Percentiles rank a stretch among this genome's conserved stretches.
Evolutionary conservation across 2,329 filamentous ascomycete genomes (phyloP).

Genomic region (Xylariaceae sp.): DNA sequence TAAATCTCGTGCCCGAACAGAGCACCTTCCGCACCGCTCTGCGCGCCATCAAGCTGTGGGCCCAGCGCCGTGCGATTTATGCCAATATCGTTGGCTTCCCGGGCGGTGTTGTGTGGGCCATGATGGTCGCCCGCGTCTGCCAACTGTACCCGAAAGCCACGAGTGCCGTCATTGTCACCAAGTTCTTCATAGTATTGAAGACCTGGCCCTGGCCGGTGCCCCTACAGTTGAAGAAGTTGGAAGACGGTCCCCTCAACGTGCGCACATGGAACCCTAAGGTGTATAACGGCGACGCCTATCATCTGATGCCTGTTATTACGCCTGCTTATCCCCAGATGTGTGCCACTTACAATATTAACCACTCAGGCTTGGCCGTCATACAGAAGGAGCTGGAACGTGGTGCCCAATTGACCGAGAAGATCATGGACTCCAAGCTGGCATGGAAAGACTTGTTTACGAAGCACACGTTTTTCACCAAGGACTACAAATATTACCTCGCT

Average conservation of each 20-base stretch:
- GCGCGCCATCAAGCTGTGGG: slow-evolving; percentile 94
- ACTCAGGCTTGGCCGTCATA: slow-evolving; percentile 81
- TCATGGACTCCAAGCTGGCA: slow-evolving; percentile 68
- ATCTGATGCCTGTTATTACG: slow-evolving; percentile 97
- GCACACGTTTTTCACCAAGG: slow-evolving; percentile 88
- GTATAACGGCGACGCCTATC: slow-evolving; percentile 75
- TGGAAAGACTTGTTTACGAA: slow-evolving; percentile 90
- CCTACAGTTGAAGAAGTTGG: slow-evolving; percentile 84
- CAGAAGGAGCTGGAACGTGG: slow-evolving; percentile 77
- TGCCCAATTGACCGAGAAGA: slow-evolving; percentile 71
- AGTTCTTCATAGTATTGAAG: slow-evolving; percentile 90
- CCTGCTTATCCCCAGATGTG: slow-evolving; percentile 98
- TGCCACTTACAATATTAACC: slow-evolving; percentile 88
- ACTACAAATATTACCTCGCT: slow-evolving; percentile 93
- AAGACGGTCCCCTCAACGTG: slow-evolving; percentile 74
- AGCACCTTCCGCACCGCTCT: slow-evolving; percentile 86
- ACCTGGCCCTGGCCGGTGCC: slow-evolving; percentile 93
- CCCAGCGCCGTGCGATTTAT: slow-evolving; percentile 86
- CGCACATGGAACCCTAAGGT: slow-evolving; percentile 94
- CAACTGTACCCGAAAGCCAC: slow-evolving; percentile 94
- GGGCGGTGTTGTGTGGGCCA: slow-evolving; percentile 95
- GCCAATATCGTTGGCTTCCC: slow-evolving; percentile 96
- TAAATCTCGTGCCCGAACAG: slow-evolving; percentile 81
- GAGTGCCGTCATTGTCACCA: slow-evolving; percentile 80
- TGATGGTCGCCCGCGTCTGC: slow-evolving; percentile 92